These are phyloP conservation scores for Apiospora malaysiana DNA, from an alignment of 2,329 filamentous ascomycete genomes.

Conservation along the genomic window DNA sequence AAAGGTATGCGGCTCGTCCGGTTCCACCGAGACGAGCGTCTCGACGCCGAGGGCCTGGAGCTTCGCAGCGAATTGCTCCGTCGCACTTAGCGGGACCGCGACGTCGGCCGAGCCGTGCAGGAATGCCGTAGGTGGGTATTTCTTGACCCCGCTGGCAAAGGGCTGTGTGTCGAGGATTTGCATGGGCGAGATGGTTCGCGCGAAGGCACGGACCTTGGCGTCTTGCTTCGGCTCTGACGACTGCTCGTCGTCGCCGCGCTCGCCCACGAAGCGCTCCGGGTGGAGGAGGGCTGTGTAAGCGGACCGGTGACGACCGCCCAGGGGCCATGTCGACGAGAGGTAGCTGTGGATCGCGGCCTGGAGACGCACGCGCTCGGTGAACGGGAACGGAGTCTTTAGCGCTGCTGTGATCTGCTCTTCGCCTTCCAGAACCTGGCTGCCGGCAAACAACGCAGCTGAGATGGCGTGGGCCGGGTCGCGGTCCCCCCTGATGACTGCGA, in stretches of 20 bases:
- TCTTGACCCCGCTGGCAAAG: neutral
- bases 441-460: neutral
- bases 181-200: conserved; percentile 18
- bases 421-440: neutral
- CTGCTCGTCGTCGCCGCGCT: neutral
- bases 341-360: conserved; percentile 19
- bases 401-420: neutral
- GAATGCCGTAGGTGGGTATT: conserved; percentile 15
- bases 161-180: conserved; percentile 16
- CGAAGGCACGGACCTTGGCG: neutral
- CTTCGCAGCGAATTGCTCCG: conserved; percentile 13
- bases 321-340: neutral
- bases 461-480: conserved; percentile 11
- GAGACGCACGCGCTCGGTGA: conserved; percentile 14
- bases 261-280: neutral
- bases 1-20: conserved; percentile 16
- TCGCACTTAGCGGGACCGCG: neutral
- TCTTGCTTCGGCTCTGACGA: neutral
- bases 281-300: conserved; percentile 8
- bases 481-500: conserved; percentile 8
- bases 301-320: conserved; percentile 17
- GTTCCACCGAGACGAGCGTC: conserved; percentile 11
- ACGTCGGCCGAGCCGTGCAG: conserved; percentile 9
- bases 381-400: neutral
- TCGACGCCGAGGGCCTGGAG: conserved; percentile 6